A percentile compares a stretch with the other conserved stretches of the same genome.
These are phyloP conservation scores for Fraxinus sp. DNA, from an alignment of 305 asterid genomes.

Conservation along the genomic window DNA sequence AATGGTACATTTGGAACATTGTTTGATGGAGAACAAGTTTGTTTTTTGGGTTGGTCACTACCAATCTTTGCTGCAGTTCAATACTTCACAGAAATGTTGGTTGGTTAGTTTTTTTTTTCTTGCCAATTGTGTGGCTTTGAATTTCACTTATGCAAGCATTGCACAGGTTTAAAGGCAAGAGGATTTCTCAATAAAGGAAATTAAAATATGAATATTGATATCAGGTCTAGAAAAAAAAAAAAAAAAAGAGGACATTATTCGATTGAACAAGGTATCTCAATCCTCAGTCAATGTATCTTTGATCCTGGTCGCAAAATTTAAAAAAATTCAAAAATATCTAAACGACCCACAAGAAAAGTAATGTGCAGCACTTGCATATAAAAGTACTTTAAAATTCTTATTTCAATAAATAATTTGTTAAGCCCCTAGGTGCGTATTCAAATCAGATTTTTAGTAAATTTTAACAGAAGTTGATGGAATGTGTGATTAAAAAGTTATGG, in stretches of 20 bases:
- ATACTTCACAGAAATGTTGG: neutral
- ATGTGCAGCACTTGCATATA: neutral
- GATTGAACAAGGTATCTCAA: neutral
- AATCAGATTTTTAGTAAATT: neutral
- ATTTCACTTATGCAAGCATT: neutral
- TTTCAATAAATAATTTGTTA: neutral
- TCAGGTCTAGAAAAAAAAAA: neutral
- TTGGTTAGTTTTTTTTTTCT: neutral
- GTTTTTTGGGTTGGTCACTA: neutral
- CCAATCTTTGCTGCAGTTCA: slow-evolving; percentile 1
- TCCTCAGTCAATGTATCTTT: neutral
- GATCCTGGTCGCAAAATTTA: neutral
- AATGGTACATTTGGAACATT: neutral
- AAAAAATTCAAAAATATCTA: no score
- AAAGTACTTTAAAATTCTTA: no score
- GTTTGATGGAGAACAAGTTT: neutral
- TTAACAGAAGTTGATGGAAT: no score
- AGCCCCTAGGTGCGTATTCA: neutral
- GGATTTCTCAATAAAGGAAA: neutral
- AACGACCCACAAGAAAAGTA: neutral
- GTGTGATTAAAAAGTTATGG: neutral
- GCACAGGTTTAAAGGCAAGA: neutral
- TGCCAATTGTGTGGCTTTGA: neutral
- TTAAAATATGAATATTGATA: neutral
- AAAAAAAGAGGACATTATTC: neutral